These are phyloP conservation scores for Eucalyptus grandis DNA, from an alignment of 345 rosid genomes.

Conservation along the genomic window DNA sequence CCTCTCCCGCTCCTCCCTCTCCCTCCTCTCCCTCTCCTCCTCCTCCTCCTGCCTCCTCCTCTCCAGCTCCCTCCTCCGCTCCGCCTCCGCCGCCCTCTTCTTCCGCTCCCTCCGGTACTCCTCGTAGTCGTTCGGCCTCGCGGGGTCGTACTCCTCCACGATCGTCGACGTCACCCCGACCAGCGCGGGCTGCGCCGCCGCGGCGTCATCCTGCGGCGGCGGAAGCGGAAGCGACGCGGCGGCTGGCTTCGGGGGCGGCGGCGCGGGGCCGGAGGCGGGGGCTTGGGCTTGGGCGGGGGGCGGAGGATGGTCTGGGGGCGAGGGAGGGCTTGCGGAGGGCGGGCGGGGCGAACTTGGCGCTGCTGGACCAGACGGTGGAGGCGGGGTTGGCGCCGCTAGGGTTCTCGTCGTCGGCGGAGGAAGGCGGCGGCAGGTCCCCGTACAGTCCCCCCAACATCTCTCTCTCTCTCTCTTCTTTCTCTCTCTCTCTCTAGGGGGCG, in stretches of 20 bases:
- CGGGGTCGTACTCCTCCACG: slow-evolving; percentile 90
- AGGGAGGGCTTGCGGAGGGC: slow-evolving; percentile 79
- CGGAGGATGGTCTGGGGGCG: slow-evolving; percentile 56
- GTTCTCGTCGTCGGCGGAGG: slow-evolving; percentile 72
- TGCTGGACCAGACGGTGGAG: slow-evolving; percentile 77
- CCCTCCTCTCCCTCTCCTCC: slow-evolving; percentile 57
- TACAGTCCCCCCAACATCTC: slow-evolving; percentile 88
- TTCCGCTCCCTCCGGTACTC: slow-evolving; percentile 75
- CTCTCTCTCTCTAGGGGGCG: neutral
- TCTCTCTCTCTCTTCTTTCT: neutral
- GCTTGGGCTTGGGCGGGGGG: slow-evolving; percentile 44
- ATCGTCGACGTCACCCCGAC: slow-evolving; percentile 76
- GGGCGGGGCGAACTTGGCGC: slow-evolving; percentile 84
- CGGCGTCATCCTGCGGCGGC: neutral
- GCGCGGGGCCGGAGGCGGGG: neutral
- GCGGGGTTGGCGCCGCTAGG: slow-evolving; percentile 21
- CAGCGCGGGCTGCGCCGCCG: slow-evolving; percentile 45
- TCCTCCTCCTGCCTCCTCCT: slow-evolving; percentile 78
- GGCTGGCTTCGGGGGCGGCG: neutral
- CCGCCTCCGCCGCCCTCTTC: slow-evolving; percentile 66
- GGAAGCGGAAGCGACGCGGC: neutral
- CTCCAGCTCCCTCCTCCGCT: slow-evolving; percentile 70
- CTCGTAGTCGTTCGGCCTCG: slow-evolving; percentile 90
- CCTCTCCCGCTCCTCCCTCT: slow-evolving; percentile 35
- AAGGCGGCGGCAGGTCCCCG: slow-evolving; percentile 98